A percentile compares a stretch with the other conserved stretches of the same genome.
Evolutionary conservation across 179 eudicot species (phyloP).

Genomic region (Beta lomatogona): DNA sequence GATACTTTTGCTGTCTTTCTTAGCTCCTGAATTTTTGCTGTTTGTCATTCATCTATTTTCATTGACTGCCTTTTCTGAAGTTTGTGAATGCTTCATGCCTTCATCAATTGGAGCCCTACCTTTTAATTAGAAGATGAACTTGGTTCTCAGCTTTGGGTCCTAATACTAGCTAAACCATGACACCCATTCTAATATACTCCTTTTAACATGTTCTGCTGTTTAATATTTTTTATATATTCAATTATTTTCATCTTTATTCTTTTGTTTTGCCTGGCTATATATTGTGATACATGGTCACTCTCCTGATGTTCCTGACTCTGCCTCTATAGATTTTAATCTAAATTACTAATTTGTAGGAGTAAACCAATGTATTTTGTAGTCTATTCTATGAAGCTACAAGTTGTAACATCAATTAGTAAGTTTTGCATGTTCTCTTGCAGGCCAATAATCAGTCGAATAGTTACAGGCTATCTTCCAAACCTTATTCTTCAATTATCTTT

Average conservation of each 20-base stretch:
- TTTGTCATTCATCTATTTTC: neutral
- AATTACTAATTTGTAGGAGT: neutral
- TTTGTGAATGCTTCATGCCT: neutral
- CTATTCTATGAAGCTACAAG: neutral
- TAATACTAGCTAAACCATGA: neutral
- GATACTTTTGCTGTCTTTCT: constrained; percentile 1
- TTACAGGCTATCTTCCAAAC: constrained; percentile 96
- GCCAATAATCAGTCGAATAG: constrained; percentile 55
- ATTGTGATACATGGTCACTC: neutral
- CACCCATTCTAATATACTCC: neutral
- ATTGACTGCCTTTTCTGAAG: neutral
- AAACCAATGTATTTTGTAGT: neutral
- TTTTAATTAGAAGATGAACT: neutral
- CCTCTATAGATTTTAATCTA: neutral
- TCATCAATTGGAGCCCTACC: neutral
- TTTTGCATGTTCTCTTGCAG: constrained; percentile 45
- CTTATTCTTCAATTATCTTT: constrained; percentile 74
- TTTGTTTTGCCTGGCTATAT: neutral
- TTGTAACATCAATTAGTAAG: constrained; percentile 5
- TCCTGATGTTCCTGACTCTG: neutral
- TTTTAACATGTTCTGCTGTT: neutral
- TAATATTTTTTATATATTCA: too few relatives aligned
- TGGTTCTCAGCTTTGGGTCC: neutral
- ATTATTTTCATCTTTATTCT: neutral
- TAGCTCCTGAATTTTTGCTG: neutral